phyloP scores from a whole-genome alignment of 2,329 filamentous ascomycete genomes.

The Arthroderma sp. region DNA sequence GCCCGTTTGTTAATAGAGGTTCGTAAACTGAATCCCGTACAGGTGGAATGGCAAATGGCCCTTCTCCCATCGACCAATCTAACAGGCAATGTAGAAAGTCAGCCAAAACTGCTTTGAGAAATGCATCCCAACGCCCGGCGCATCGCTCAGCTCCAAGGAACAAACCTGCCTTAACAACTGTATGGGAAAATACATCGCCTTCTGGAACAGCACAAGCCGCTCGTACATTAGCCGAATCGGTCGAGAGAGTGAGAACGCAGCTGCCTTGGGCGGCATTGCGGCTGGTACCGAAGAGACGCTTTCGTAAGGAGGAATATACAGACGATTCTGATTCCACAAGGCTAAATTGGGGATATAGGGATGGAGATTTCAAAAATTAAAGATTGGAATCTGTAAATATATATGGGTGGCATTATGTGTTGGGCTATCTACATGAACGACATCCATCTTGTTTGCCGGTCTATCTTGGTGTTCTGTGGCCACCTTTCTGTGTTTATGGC shows the following conservation, averaged over 20 bases:
- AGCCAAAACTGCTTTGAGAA: slow-evolving; percentile 71
- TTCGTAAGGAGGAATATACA: background rate
- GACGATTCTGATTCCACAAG: background rate
- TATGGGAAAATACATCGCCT: slow-evolving; percentile 74
- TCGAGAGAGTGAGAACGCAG: slow-evolving; percentile 32
- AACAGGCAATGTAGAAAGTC: slow-evolving; percentile 46
- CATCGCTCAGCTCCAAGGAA: slow-evolving; percentile 54
- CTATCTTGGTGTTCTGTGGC: too few relatives aligned
- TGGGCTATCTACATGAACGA: too few relatives aligned
- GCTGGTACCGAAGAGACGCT: background rate
- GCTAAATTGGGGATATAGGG: background rate
- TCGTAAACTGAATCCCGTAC: too few relatives aligned
- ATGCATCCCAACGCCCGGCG: slow-evolving; percentile 58
- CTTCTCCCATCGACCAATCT: background rate
- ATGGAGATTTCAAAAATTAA: background rate
- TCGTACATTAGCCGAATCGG: slow-evolving; percentile 48
- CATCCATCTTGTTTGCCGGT: too few relatives aligned
- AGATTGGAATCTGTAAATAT: too few relatives aligned
- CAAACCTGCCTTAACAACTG: slow-evolving; percentile 59
- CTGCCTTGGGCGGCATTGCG: too few relatives aligned
- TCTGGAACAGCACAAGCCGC: slow-evolving; percentile 62
- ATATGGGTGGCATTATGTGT: too few relatives aligned
- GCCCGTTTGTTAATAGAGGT: slow-evolving; percentile 59
- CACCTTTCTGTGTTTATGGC: too few relatives aligned
- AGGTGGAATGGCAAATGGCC: background rate